Conservation (phyloP, 257 asterid genomes). For the Solanum virginianum region DNA sequence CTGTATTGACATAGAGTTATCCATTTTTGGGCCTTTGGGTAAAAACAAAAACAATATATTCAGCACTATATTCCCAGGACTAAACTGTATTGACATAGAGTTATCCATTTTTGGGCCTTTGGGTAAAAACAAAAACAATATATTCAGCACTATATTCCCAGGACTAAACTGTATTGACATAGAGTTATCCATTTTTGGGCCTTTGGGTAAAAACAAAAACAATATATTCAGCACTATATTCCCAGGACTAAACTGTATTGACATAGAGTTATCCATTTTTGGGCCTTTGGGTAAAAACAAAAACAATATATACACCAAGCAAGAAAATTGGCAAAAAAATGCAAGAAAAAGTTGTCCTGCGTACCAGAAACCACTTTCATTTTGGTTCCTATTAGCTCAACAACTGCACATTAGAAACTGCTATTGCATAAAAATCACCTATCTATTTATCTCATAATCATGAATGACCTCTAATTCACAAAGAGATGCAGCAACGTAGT, state of each 20-base stretch:
- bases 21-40: not conserved
- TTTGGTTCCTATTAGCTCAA: not conserved
- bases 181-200: not conserved
- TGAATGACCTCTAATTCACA: not conserved
- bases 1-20: not conserved
- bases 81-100: not conserved
- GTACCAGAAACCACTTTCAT: not conserved
- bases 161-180: not conserved
- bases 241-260: not conserved
- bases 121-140: not conserved
- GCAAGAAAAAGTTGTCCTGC: not conserved
- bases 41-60: not conserved
- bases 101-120: not conserved
- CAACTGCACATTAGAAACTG: not conserved
- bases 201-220: not conserved
- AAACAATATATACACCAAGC: not conserved
- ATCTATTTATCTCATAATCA: not conserved
- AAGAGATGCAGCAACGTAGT: not conserved
- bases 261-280: not conserved
- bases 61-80: not conserved
- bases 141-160: not conserved
- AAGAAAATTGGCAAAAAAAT: not conserved
- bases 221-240: not conserved
- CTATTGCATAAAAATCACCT: not conserved
- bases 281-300: not conserved